Evolutionary conservation across 139 green algal genomes (phyloP).

Genomic region (Chlamydomonas incerta): DNA sequence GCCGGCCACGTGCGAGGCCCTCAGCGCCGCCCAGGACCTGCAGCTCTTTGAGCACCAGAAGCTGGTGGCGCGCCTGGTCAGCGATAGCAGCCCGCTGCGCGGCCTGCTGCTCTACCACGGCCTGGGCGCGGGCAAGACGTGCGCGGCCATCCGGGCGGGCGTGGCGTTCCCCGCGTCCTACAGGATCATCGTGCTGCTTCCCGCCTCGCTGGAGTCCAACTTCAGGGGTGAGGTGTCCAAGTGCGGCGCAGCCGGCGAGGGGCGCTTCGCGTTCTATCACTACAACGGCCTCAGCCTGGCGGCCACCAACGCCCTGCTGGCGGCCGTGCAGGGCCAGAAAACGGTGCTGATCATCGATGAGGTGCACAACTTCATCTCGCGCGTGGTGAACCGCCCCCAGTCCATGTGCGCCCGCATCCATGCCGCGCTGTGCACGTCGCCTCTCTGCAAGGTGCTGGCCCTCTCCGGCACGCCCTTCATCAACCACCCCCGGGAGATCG

Average conservation of each 20-base stretch:
- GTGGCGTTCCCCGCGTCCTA: background rate
- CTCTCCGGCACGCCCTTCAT: conserved; percentile 29
- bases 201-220: no score
- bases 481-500: conserved; percentile 12
- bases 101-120: conserved; percentile 33
- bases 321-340: no score
- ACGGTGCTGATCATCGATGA: conserved; percentile 28
- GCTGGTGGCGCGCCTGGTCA: background rate
- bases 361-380: conserved; percentile 29
- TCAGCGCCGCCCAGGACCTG: no score
- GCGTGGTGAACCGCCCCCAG: conserved; percentile 17
- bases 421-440: no score
- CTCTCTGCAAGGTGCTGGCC: background rate
- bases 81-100: background rate
- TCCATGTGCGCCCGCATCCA: no score
- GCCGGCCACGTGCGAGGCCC: no score
- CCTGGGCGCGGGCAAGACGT: conserved; percentile 39
- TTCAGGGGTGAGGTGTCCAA: no score
- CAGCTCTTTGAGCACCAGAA: no score
- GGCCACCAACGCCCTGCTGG: no score
- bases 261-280: conserved; percentile 5
- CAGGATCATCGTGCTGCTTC: no score
- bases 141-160: conserved; percentile 10
- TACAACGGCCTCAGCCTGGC: conserved; percentile 24
- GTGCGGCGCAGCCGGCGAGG: background rate